A percentile compares a stretch with the other conserved stretches of the same genome.
These are phyloP conservation scores for Leccinum broughii DNA, from an alignment of 768 basidiomycete genomes.

Conservation along the genomic window DNA sequence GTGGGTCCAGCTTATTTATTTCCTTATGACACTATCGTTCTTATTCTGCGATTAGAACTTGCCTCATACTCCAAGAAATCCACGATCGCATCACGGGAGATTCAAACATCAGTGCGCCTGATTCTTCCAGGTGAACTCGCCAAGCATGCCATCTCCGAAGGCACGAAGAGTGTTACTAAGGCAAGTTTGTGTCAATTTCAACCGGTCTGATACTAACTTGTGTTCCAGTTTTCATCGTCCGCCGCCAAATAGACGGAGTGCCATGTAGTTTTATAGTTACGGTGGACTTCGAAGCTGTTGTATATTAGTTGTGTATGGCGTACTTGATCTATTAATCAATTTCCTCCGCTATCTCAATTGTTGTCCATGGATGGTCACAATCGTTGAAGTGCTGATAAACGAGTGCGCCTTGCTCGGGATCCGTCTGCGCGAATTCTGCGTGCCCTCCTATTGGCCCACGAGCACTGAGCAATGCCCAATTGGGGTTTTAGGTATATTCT, in stretches of 20 bases:
- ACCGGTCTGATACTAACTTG: conserved; percentile 1
- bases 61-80: conserved; percentile 99
- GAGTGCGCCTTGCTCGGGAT: not conserved
- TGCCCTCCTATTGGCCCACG: not conserved
- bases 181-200: conserved; percentile 17
- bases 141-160: conserved; percentile 98
- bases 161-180: conserved; percentile 76
- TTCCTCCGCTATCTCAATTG: not conserved
- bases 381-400: not conserved
- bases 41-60: conserved; percentile 57
- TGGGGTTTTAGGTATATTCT: not conserved
- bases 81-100: conserved; percentile 97
- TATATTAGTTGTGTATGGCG: conserved; percentile 36
- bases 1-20: conserved; percentile 43
- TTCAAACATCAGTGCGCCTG: conserved; percentile 93
- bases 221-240: conserved; percentile 43
- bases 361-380: not conserved
- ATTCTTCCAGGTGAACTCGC: conserved; percentile 97
- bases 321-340: conserved; percentile 33
- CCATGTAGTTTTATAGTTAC: conserved; percentile 17
- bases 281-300: conserved; percentile 23
- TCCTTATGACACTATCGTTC: not conserved
- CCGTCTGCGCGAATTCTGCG: not conserved
- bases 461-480: not conserved
- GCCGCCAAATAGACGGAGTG: conserved; percentile 39